phyloP scores from a whole-genome alignment of 129 eudicot species.

The Tagetes erecta region DNA sequence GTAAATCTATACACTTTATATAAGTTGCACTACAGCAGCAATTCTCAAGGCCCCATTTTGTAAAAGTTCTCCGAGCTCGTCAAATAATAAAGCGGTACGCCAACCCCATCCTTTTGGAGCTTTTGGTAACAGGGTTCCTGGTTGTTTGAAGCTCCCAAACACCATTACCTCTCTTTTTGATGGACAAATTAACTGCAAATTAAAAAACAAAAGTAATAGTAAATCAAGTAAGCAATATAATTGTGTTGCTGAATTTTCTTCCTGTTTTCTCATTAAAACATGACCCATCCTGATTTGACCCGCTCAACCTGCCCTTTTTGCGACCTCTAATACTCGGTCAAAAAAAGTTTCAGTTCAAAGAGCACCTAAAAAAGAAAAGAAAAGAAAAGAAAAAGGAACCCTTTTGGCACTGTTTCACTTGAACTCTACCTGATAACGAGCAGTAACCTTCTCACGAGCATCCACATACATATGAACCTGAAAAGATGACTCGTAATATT shows the following conservation, averaged over 20 bases:
- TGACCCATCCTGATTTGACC: not conserved
- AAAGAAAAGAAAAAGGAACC: not conserved
- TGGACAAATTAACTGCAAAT: slow-evolving; percentile 78
- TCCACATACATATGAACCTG: slow-evolving; percentile 94
- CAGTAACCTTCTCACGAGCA: slow-evolving; percentile 95
- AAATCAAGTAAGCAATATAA: not conserved
- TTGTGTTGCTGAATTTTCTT: too few relatives aligned
- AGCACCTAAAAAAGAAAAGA: not conserved
- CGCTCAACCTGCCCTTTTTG: not conserved
- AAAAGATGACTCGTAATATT: not conserved
- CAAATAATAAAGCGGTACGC: slow-evolving; percentile 87
- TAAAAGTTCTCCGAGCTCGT: slow-evolving; percentile 83
- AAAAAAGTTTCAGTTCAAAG: not conserved
- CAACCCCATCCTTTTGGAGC: slow-evolving; percentile 99
- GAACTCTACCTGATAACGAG: slow-evolving; percentile 83
- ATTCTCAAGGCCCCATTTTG: slow-evolving; percentile 84
- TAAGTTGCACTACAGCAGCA: slow-evolving; percentile 96
- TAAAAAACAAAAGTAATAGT: not conserved
- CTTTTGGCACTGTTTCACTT: not conserved
- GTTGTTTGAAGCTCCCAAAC: slow-evolving; percentile 91
- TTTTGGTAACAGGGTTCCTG: slow-evolving; percentile 94
- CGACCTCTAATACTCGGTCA: not conserved
- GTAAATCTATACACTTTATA: slow-evolving; percentile 33
- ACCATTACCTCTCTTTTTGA: slow-evolving; percentile 98
- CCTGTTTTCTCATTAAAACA: too few relatives aligned